phyloP scores from a whole-genome alignment of 163 green algal species.

The Chloromonas sp. region DNA sequence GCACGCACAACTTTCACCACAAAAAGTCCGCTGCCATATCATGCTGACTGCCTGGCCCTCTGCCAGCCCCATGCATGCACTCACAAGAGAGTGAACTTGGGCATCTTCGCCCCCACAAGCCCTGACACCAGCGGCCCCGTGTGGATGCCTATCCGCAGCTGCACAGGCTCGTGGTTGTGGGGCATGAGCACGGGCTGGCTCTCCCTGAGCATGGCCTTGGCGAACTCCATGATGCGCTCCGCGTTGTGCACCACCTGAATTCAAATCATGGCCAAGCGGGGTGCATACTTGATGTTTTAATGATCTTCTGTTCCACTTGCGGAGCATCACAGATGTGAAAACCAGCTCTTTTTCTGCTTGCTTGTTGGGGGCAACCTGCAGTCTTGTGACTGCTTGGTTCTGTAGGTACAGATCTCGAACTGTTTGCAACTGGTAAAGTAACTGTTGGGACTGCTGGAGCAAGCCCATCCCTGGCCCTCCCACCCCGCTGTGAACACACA shows the following conservation, averaged over 20 bases:
- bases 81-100: constrained; percentile 39
- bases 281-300: neutral
- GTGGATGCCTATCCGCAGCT: constrained; percentile 49
- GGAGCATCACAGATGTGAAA: too few species aligned
- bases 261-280: too few species aligned
- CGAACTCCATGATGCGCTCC: constrained; percentile 40
- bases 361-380: too few species aligned
- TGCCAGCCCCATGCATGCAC: neutral
- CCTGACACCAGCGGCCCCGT: constrained; percentile 36
- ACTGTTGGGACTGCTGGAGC: too few species aligned
- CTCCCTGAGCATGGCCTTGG: constrained; percentile 39
- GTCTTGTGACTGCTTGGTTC: too few species aligned
- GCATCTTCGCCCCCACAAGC: constrained; percentile 38
- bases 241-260: constrained; percentile 21
- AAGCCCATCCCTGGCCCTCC: too few species aligned
- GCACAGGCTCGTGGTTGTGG: constrained; percentile 37
- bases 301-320: too few species aligned
- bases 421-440: too few species aligned
- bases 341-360: too few species aligned
- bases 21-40: neutral
- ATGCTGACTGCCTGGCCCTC: neutral
- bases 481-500: neutral
- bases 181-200: constrained; percentile 34
- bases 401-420: too few species aligned
- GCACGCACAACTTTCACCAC: neutral